Base-by-base conservation (phyloP, 768 basidiomycete genomes). In the Macrocybe gigantea region DNA sequence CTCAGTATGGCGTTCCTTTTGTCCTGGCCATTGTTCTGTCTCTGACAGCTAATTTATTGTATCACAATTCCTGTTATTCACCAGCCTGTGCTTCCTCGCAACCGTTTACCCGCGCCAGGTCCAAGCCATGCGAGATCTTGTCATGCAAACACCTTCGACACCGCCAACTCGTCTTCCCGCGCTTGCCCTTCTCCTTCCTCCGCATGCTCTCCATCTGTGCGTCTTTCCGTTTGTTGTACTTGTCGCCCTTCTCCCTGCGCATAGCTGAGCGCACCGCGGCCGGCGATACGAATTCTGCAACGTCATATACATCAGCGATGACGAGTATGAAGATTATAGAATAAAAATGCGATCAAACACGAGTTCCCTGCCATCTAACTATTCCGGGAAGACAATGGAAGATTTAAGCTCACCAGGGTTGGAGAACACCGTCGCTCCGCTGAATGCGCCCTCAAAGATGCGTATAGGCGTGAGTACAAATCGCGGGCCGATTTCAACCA, bases 401-500 rank as follows among this genome's bases (percentile, higher is more conserved):
- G 36, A 33, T 14, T 8, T 41, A 12, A 46, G 65, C 78, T 52
- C 57, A 92, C 92, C 92, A 63, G 91, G 87, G 69, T 99, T 99
- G 29, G 93, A 93, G 64, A 85, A 99, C 15, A 99, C 85, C 2
- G 93, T 95, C 9, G 90, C 90, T 14, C 96, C 96, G 50, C 83
- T 79, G 69, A 99, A 98, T 2, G 93, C 92, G 7, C 96, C 96
- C 65, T 99, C 96, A 61, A 99, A 99, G 50, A 99, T 94, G 47
- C 93, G 83, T 57, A 99, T 97, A 7, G 96, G 96, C 33, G 93
- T 95, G 44, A 99, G 73, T 41, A 98, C 96, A 64, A 98, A 96
- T 39, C 96, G 83, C 8, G 96, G 96, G 9, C 96, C 96, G 54
- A 99, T 98, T 70, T 98, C 96, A 13, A 94, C 80, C 14, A 99